These are phyloP conservation scores for Phialophora verrucosa DNA, from an alignment of 2,329 filamentous ascomycete genomes.

Conservation along the genomic window DNA sequence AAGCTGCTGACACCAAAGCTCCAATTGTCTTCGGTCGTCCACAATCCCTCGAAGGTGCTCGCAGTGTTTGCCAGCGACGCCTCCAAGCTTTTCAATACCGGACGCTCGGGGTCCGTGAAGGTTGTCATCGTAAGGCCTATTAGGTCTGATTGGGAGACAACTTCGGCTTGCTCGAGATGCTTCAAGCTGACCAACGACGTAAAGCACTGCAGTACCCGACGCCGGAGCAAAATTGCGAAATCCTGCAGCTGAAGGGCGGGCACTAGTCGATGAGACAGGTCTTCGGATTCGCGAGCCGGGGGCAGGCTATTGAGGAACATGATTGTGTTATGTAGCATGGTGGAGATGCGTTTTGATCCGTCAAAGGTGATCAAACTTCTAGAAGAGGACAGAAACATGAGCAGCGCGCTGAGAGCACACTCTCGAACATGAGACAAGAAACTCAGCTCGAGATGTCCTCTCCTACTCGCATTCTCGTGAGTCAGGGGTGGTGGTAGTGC, in stretches of 20 bases:
- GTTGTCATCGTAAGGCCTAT: slow-evolving; percentile 86
- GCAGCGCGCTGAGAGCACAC: slow-evolving; percentile 87
- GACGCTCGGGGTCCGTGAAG: slow-evolving; percentile 91
- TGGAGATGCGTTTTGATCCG: slow-evolving; percentile 87
- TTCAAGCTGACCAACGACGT: slow-evolving; percentile 88
- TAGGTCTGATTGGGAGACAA: slow-evolving; percentile 87
- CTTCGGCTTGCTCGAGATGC: slow-evolving; percentile 81
- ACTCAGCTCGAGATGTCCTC: slow-evolving; percentile 84
- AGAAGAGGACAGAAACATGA: slow-evolving; percentile 93
- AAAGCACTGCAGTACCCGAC: slow-evolving; percentile 93
- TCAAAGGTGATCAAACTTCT: slow-evolving; percentile 89
- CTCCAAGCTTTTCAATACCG: slow-evolving; percentile 76
- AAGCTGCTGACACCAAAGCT: slow-evolving; percentile 92
- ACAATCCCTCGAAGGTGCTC: slow-evolving; percentile 88
- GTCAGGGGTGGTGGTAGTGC: slow-evolving; percentile 92
- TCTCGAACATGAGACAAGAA: slow-evolving; percentile 95
- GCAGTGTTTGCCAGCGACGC: slow-evolving; percentile 90
- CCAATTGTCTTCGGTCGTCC: slow-evolving; percentile 93
- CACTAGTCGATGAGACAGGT: slow-evolving; percentile 80
- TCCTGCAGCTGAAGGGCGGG: slow-evolving; percentile 88
- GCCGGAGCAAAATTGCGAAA: slow-evolving; percentile 88
- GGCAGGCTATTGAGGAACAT: slow-evolving; percentile 86
- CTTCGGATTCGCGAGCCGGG: slow-evolving; percentile 81
- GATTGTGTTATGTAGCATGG: slow-evolving; percentile 94
- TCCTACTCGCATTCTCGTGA: slow-evolving; percentile 84